Conservation (phyloP, 2,329 filamentous ascomycete genomes). For the Apiospora saccharicola region DNA sequence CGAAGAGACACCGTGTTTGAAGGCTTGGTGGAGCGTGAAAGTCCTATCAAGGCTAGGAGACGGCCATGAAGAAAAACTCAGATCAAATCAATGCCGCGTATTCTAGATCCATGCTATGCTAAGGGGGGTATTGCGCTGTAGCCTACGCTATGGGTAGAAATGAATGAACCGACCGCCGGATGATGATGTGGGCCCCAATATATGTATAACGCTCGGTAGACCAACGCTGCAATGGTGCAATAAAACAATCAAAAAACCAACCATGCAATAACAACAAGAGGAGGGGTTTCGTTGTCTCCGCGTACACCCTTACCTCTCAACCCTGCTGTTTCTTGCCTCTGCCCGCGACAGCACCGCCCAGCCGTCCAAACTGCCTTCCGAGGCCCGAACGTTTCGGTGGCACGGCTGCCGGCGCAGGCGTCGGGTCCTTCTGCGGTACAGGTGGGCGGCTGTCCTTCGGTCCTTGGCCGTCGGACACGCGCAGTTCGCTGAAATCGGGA, state of each 20-base stretch:
- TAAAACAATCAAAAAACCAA: conserved; percentile 3
- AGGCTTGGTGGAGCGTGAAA: conserved; percentile 69
- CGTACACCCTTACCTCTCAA: conserved; percentile 27
- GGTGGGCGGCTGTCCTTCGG: conserved; percentile 48
- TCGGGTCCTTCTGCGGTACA: conserved; percentile 58
- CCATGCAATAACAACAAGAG: neutral
- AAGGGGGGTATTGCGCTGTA: conserved; percentile 21
- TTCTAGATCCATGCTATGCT: conserved; percentile 24
- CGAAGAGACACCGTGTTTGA: conserved; percentile 80
- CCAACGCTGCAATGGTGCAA: neutral
- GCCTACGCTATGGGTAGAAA: conserved; percentile 19
- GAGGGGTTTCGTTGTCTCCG: neutral
- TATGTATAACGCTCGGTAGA: neutral
- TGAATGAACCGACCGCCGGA: conserved; percentile 6
- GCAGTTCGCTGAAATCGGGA: conserved; percentile 50
- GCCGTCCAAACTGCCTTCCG: conserved; percentile 72
- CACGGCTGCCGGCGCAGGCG: conserved; percentile 48
- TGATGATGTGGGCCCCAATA: conserved; percentile 17
- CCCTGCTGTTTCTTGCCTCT: conserved; percentile 62
- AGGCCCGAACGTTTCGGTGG: conserved; percentile 68
- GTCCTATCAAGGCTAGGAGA: conserved; percentile 55
- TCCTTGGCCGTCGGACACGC: conserved; percentile 50
- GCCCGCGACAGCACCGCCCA: conserved; percentile 75
- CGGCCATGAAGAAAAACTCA: neutral
- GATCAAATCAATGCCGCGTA: conserved; percentile 5